A percentile compares a stretch with the other conserved stretches of the same genome.
Conservation (phyloP, 805 yeast species). For the Grigorovia yakushimaensis region DNA sequence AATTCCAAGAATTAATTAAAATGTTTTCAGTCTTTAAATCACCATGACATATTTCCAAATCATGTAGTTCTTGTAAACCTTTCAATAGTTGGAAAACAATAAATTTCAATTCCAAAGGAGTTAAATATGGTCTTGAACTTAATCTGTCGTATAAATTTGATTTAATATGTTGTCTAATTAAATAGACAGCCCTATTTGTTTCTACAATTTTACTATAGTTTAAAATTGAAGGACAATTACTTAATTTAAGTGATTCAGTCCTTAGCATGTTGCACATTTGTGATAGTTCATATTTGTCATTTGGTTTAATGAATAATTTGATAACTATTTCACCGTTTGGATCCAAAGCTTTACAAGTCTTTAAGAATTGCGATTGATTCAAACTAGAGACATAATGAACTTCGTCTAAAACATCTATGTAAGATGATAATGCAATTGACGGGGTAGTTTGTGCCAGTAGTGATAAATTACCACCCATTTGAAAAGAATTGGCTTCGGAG, state of each 20-base stretch:
- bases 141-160: slow-evolving; percentile 82
- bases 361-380: slow-evolving; percentile 75
- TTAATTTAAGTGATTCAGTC: slow-evolving; percentile 29
- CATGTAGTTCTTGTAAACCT: slow-evolving; percentile 58
- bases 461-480: slow-evolving; percentile 84
- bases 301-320: slow-evolving; percentile 75
- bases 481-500: not conserved
- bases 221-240: slow-evolving; percentile 49
- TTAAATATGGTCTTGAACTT: slow-evolving; percentile 79
- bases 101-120: slow-evolving; percentile 73
- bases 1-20: slow-evolving; percentile 78
- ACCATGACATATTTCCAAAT: slow-evolving; percentile 61
- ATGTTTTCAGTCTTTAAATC: slow-evolving; percentile 89
- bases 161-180: slow-evolving; percentile 71
- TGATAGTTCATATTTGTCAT: slow-evolving; percentile 16
- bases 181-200: slow-evolving; percentile 85
- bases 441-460: slow-evolving; percentile 83
- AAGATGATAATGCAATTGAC: slow-evolving; percentile 84
- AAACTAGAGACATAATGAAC: slow-evolving; percentile 67
- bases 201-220: slow-evolving; percentile 70
- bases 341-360: slow-evolving; percentile 75
- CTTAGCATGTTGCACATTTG: slow-evolving; percentile 29
- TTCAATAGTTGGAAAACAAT: slow-evolving; percentile 67
- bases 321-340: slow-evolving; percentile 63
- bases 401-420: slow-evolving; percentile 67